phyloP scores from a whole-genome alignment of 257 asterid species.

The Voacanga thouarsii region DNA sequence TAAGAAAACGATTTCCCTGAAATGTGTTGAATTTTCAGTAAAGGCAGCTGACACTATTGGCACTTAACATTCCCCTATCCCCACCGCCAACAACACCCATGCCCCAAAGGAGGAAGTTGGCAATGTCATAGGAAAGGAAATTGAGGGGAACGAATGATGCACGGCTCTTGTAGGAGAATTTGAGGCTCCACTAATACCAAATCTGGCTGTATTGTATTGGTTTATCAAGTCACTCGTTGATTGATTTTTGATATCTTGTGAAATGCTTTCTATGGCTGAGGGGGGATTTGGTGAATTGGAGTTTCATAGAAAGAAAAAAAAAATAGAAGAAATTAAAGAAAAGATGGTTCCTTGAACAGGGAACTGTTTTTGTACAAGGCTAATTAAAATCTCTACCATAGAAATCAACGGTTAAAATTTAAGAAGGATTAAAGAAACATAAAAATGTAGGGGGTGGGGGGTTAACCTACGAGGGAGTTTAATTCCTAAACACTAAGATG shows the following conservation, averaged over 20 bases:
- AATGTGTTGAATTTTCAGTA: slow-evolving; percentile 13
- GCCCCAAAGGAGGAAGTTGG: background rate
- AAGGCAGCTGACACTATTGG: slow-evolving; percentile 22
- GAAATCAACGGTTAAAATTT: slow-evolving; percentile 34
- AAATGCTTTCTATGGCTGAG: too few species aligned
- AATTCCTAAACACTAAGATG: slow-evolving; percentile 32
- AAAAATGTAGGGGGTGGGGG: slow-evolving; percentile 31
- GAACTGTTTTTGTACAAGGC: slow-evolving; percentile 52
- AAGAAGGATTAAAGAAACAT: slow-evolving; percentile 26
- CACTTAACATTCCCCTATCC: background rate
- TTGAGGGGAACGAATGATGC: too few species aligned
- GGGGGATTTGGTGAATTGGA: too few species aligned
- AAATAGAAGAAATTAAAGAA: background rate
- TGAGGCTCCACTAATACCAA: too few species aligned
- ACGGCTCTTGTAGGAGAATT: too few species aligned
- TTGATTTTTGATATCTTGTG: too few species aligned
- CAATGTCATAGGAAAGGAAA: too few species aligned
- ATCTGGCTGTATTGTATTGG: too few species aligned
- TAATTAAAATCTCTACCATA: slow-evolving; percentile 36
- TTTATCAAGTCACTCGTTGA: too few species aligned
- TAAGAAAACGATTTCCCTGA: slow-evolving; percentile 34
- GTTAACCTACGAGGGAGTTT: slow-evolving; percentile 36
- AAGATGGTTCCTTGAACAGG: slow-evolving; percentile 24
- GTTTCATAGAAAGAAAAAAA: too few species aligned
- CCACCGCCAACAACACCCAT: background rate